Conservation (phyloP, 306 rosid species). For the Citrullus mucosospermus region DNA sequence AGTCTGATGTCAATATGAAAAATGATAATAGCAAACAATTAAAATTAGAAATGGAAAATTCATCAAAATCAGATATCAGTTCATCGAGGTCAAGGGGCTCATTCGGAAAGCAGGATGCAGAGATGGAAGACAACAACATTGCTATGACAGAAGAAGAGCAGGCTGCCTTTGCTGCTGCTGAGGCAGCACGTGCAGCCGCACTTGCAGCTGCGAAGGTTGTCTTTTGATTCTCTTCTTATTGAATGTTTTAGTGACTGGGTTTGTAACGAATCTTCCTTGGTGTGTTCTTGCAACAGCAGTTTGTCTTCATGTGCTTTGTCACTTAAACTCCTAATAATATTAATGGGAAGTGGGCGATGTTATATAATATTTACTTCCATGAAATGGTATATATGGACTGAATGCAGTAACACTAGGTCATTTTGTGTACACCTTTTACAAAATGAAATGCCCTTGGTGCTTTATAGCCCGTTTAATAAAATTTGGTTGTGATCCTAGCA, state of each 20-base stretch:
- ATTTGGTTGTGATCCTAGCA: neutral
- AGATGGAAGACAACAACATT: constrained; percentile 24
- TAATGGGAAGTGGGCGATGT: neutral
- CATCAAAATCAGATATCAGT: constrained; percentile 44
- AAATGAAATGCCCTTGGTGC: neutral
- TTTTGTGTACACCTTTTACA: neutral
- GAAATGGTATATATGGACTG: neutral
- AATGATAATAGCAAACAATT: constrained; percentile 40
- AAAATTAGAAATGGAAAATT: constrained; percentile 32
- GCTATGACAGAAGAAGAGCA: constrained; percentile 76
- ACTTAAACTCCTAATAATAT: neutral
- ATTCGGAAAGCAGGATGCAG: constrained; percentile 21
- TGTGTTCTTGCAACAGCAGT: neutral
- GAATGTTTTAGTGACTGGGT: neutral
- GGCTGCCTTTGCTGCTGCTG: constrained; percentile 93
- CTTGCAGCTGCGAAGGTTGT: constrained; percentile 93
- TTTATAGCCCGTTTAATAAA: neutral
- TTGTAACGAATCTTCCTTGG: neutral
- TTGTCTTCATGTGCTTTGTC: neutral
- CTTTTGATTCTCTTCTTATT: constrained; percentile 7
- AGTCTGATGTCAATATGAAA: constrained; percentile 30
- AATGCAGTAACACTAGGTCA: neutral
- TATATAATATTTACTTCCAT: neutral
- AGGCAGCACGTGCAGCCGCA: constrained; percentile 90
- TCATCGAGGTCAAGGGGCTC: constrained; percentile 61